These are phyloP conservation scores for Lentinus polychrous DNA, from an alignment of 1,284 basidiomycete genomes.

Conservation along the genomic window DNA sequence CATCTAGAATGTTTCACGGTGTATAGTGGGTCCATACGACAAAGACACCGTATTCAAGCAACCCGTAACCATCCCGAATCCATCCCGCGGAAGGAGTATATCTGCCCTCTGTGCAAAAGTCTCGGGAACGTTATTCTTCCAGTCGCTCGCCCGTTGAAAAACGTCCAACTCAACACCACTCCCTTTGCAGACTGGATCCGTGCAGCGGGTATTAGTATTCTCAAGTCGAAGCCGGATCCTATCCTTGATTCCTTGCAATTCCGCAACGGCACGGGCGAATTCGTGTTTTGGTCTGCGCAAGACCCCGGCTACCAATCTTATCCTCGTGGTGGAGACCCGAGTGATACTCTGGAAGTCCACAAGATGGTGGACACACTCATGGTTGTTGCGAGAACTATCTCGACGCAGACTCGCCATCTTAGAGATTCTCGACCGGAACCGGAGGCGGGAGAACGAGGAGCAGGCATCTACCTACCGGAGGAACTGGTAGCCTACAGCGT, in stretches of 20 bases:
- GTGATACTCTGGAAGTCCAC: constrained; percentile 48
- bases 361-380: constrained; percentile 79
- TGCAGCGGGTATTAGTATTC: constrained; percentile 70
- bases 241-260: constrained; percentile 64
- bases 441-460: constrained; percentile 62
- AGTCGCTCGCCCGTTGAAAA: constrained; percentile 43
- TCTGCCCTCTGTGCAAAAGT: constrained; percentile 98
- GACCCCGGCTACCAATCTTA: constrained; percentile 60
- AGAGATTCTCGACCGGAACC: constrained; percentile 65
- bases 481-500: constrained; percentile 90
- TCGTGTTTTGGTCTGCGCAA: constrained; percentile 78
- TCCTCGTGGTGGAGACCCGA: constrained; percentile 41
- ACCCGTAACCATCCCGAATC: constrained; percentile 95
- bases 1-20: constrained; percentile 92
- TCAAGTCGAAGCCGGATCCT: constrained; percentile 72
- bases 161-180: constrained; percentile 41
- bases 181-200: constrained; percentile 80
- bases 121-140: constrained; percentile 93
- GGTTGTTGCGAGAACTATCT: constrained; percentile 60
- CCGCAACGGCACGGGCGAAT: constrained; percentile 74
- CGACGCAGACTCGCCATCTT: constrained; percentile 68
- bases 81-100: constrained; percentile 88
- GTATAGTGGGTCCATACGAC: constrained; percentile 83
- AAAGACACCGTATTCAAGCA: constrained; percentile 85
- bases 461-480: constrained; percentile 82